Percentiles rank a stretch among this genome's conserved stretches.
phyloP scores from a whole-genome alignment of 495 filamentous ascomycete species.

The Pseudoneurospora amorphoporcata region DNA sequence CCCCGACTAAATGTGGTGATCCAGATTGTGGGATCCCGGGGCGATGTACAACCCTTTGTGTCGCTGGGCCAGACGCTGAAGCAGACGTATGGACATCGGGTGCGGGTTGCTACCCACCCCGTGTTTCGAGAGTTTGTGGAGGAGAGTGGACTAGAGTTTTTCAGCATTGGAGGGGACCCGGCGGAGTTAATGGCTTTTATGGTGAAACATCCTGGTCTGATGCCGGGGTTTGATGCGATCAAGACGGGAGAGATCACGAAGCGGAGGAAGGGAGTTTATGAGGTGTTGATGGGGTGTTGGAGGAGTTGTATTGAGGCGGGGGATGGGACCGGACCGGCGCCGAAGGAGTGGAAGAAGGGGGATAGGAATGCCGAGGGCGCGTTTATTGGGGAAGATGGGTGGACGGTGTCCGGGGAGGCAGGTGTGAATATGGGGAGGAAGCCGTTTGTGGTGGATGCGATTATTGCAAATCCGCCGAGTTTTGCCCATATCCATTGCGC shows the following conservation, averaged over 20 bases:
- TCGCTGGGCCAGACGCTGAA: constrained; percentile 59
- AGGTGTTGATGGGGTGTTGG: constrained; percentile 55
- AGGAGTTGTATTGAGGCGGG: constrained; percentile 47
- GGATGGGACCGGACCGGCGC: constrained; percentile 19
- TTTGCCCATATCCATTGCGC: constrained; percentile 60
- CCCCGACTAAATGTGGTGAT: constrained; percentile 60
- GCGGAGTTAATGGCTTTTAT: constrained; percentile 71
- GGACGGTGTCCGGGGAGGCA: constrained; percentile 2
- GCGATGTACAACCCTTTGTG: constrained; percentile 71
- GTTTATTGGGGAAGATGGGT: background rate
- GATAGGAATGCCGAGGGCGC: background rate
- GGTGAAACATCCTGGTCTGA: constrained; percentile 69
- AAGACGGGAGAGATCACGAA: constrained; percentile 54
- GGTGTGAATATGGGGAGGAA: constrained; percentile 13
- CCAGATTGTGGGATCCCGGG: constrained; percentile 67
- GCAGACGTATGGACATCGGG: constrained; percentile 57
- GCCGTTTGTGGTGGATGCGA: constrained; percentile 61
- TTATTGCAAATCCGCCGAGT: constrained; percentile 58
- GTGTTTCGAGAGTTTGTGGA: constrained; percentile 60
- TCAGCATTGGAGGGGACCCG: constrained; percentile 61
- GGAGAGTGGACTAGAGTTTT: constrained; percentile 58
- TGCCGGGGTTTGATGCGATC: constrained; percentile 53
- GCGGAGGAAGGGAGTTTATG: constrained; percentile 49
- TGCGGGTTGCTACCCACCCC: constrained; percentile 58
- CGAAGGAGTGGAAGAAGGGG: background rate